Conservation (phyloP, 805 yeast genomes). For the Pichia cephalocereana region DNA sequence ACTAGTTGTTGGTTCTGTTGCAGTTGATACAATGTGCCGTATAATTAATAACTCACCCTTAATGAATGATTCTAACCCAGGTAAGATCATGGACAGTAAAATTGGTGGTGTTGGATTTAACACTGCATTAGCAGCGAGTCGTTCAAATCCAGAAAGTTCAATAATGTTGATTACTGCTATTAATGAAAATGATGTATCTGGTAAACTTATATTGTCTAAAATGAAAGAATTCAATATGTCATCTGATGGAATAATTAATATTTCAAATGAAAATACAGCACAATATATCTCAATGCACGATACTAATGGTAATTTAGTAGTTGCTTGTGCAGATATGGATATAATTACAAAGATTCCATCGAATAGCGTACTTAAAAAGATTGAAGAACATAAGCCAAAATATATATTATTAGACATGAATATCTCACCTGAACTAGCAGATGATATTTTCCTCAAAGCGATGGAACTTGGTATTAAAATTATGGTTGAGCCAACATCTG, state of each 20-base stretch:
- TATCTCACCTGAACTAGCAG: conserved; percentile 36
- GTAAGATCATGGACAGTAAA: conserved; percentile 37
- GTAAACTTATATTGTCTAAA: conserved; percentile 29
- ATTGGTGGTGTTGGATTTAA: conserved; percentile 86
- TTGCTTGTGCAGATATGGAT: conserved; percentile 85
- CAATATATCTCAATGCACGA: conserved; percentile 68
- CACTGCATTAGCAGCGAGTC: conserved; percentile 47
- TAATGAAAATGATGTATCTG: conserved; percentile 47
- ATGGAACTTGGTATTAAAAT: conserved; percentile 22
- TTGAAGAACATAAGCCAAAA: conserved; percentile 36
- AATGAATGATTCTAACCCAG: conserved; percentile 67
- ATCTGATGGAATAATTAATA: conserved; percentile 31
- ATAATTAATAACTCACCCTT: conserved; percentile 21
- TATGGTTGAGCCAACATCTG: conserved; percentile 73
- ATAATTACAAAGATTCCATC: conserved; percentile 44
- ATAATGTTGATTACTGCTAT: conserved; percentile 43
- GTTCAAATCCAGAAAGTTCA: conserved; percentile 23
- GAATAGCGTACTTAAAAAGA: conserved; percentile 32
- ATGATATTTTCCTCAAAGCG: conserved; percentile 26
- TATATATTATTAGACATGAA: conserved; percentile 62
- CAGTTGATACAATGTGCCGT: conserved; percentile 60
- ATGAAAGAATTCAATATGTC: conserved; percentile 25
- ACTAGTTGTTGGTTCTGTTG: conserved; percentile 64
- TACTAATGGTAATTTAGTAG: conserved; percentile 47
- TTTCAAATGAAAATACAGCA: conserved; percentile 37